phyloP scores from a whole-genome alignment of 129 eudicot genomes.

The Lactuca saligna region DNA sequence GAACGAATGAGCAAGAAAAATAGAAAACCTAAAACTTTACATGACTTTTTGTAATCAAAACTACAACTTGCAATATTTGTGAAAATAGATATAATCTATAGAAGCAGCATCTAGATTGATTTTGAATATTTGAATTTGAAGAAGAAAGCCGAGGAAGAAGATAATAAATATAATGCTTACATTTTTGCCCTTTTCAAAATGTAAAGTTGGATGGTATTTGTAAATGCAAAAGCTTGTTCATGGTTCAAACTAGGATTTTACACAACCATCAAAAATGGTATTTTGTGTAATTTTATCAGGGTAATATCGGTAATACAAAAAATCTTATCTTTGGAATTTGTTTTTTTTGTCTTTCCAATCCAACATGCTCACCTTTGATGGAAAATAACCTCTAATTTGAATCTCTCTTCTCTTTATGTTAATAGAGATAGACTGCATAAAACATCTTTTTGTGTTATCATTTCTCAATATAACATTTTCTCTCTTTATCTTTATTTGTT shows the following conservation, averaged over 20 bases:
- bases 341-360: too few species aligned
- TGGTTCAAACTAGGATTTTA: background rate
- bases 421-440: background rate
- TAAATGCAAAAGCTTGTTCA: background rate
- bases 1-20: background rate
- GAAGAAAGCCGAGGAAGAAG: conserved; percentile 2
- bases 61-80: background rate
- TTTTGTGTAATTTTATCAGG: background rate
- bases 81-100: background rate
- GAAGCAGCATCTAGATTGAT: background rate
- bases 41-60: background rate
- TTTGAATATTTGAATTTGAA: background rate
- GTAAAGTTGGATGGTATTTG: background rate
- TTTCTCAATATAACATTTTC: conserved; percentile 9
- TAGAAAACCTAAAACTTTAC: background rate
- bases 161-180: background rate
- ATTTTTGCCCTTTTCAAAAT: background rate
- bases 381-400: too few species aligned
- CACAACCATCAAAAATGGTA: background rate
- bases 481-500: background rate
- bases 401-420: too few species aligned
- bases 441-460: background rate
- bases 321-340: too few species aligned
- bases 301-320: too few species aligned
- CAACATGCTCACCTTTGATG: too few species aligned